Evolutionary conservation across 2,329 filamentous ascomycete species (phyloP), one percentile per base, ranked within the genome.

Genomic region (Tolypocladium capitatum): DNA sequence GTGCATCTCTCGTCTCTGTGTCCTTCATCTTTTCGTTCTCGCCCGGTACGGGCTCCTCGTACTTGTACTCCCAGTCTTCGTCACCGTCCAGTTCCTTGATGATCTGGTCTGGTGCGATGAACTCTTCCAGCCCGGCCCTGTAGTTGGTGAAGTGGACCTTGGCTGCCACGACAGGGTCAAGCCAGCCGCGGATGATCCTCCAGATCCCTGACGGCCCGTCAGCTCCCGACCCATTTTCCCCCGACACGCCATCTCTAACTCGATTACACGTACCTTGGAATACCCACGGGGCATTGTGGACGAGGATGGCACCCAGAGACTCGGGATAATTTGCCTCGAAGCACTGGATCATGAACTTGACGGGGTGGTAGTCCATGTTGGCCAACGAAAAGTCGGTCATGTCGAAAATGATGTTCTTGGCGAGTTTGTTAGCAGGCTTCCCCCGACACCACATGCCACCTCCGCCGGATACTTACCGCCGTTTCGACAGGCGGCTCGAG

Each of bases 321-420:
- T 98, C 92, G 1, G 92, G 92, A 58, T 97, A 98, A 64, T 98
- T 97, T 51, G 92, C 92, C 69, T 98, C 92, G 61, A 98, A 98
- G 65, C 90, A 95, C 67, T 95, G 94, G 66, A 98, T 96, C 84
- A 98, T 96, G 69, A 97, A 98, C 61, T 95, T 98, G 49, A 98
- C 87, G 1, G 92, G 91, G 0, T 86, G 80, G 64, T 97, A 97
- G 65, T 98, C 92, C 92, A 98, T 97, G 67, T 98, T 98, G 16
- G 90, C 84, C 70, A 97, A 75, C 18, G 85, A 86, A 64, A 97
- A 97, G 52, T 83, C 80, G 8, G 86, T 94, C 87, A 98, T 91
- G 64, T 98, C 92, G 60, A 98, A 98, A 43, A 98, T 70, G 53
- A 98, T 80, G 38, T 86, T 92, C 86, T 94, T 32, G 10, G 18